Conservation (phyloP, 2,329 filamentous ascomycete genomes). For the Chaetomium sp. region DNA sequence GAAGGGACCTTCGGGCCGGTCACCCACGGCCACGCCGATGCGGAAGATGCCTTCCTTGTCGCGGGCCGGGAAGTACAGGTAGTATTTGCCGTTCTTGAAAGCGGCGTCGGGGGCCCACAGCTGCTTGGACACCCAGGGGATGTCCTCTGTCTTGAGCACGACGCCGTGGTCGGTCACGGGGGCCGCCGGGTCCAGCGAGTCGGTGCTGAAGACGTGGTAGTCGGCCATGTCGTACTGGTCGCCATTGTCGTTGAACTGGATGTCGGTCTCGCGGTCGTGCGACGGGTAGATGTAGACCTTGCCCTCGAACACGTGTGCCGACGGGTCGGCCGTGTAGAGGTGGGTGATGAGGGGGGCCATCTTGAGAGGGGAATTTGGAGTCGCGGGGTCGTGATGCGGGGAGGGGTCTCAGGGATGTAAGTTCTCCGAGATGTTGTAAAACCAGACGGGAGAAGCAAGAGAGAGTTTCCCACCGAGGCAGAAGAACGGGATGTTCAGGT, state of each 20-base stretch:
- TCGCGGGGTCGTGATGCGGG: slow-evolving; percentile 9
- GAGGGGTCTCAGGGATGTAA: neutral
- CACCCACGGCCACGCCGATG: slow-evolving; percentile 63
- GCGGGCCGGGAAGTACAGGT: slow-evolving; percentile 70
- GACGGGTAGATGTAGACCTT: slow-evolving; percentile 75
- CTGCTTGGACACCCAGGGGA: slow-evolving; percentile 74
- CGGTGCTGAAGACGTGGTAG: slow-evolving; percentile 68
- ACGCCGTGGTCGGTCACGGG: slow-evolving; percentile 67
- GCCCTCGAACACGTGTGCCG: slow-evolving; percentile 71
- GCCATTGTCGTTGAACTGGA: slow-evolving; percentile 74
- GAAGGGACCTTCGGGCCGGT: slow-evolving; percentile 64
- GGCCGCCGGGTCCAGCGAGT: slow-evolving; percentile 45
- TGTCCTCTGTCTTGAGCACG: slow-evolving; percentile 55
- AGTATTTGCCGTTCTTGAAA: slow-evolving; percentile 60
- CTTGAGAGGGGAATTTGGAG: slow-evolving; percentile 12
- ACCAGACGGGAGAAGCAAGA: too few species aligned
- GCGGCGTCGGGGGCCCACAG: slow-evolving; percentile 77
- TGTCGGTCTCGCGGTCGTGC: slow-evolving; percentile 69
- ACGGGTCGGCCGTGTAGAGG: slow-evolving; percentile 74
- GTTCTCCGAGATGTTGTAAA: too few species aligned
- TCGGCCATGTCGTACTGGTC: slow-evolving; percentile 81
- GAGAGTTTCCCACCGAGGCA: too few species aligned
- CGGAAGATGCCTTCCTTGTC: slow-evolving; percentile 65
- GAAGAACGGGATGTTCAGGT: too few species aligned
- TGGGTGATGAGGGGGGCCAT: slow-evolving; percentile 62